phyloP scores from a whole-genome alignment of 495 filamentous ascomycete species.

The Annulohypoxylon maeteangense region DNA sequence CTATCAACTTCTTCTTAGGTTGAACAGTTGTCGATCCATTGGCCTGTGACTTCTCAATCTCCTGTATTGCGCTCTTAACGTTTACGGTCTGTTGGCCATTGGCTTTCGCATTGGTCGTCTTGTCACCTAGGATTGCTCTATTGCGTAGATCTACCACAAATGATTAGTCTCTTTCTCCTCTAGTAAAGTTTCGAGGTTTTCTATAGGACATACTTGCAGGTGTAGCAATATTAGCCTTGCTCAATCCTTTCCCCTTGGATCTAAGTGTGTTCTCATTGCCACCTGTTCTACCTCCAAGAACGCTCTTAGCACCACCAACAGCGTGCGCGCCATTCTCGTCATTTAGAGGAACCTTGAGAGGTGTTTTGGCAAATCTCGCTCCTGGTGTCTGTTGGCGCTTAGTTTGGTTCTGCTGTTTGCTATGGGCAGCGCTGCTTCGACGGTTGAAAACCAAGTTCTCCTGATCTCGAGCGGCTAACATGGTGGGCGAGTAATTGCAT shows the following conservation, averaged over 20 bases:
- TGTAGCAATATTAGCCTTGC: conserved; percentile 73
- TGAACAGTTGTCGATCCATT: conserved; percentile 52
- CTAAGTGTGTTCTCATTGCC: conserved; percentile 72
- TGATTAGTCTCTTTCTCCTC: conserved; percentile 43
- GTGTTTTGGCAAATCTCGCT: conserved; percentile 80
- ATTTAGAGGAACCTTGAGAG: conserved; percentile 82
- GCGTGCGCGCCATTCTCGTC: conserved; percentile 75
- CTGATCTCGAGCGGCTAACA: conserved; percentile 87
- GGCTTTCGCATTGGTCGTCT: conserved; percentile 95
- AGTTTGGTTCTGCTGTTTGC: conserved; percentile 71
- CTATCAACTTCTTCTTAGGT: conserved; percentile 56
- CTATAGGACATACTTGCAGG: conserved; percentile 72
- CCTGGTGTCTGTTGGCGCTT: conserved; percentile 74
- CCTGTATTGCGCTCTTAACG: conserved; percentile 53
- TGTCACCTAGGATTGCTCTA: conserved; percentile 86
- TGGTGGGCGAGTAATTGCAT: conserved; percentile 45
- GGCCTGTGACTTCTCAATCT: conserved; percentile 56
- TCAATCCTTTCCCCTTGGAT: conserved; percentile 66
- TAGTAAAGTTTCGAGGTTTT: neutral
- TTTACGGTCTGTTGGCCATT: conserved; percentile 67
- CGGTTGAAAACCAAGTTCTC: conserved; percentile 84
- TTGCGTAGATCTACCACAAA: conserved; percentile 67
- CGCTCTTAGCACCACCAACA: conserved; percentile 63
- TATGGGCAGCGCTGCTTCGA: conserved; percentile 79
- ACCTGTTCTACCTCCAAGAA: conserved; percentile 62